Base-by-base conservation (phyloP, 108 stramenopile genomes). In the Nitzschia palea region DNA sequence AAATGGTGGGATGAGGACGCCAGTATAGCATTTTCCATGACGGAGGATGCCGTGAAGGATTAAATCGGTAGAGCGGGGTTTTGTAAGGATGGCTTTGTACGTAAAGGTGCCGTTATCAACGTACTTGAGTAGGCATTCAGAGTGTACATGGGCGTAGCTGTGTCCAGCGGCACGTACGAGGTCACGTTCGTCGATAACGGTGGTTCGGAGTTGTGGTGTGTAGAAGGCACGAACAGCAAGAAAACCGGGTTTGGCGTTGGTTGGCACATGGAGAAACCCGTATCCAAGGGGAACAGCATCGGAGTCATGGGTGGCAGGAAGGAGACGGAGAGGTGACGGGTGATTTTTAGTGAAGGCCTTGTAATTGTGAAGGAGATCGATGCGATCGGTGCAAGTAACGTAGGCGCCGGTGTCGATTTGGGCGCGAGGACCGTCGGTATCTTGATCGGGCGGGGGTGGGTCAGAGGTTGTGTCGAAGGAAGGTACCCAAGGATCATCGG, bases 321-420 rank as follows among this genome's bases (percentile, higher is more conserved):
- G 4, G 4, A 61, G 60, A 18, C 27, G 5, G 23, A 61, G 40
- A 42, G 60, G 60, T 5, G 28, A 22, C 4, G 60, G 60, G 25
- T 37, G 6, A 15, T 17, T 5, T 23, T 6, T 17, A 65, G 30
- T 52, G 35, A 35, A 65, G 18, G 5, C 6, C 4, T 26, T 20
- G 28, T 53, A 65, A 42, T 65, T 26, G 26, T 65, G 48, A 8
- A 65, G 54, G 6, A 53, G 22, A 27, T 14, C 34, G 18, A 35
- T 8, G 9, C 23, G n/a, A 20, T 28, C 54, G 17, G 50, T 53
- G 18, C 65, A 65, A 55, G 22, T 35, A 20, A 28, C 65, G 23
- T 22, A 31, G 6, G 55, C 55, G 29, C 55, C 55, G n/a, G 55
- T 56, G 29, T 56, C 55, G 23, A 56, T 56, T 32, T 56, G 55